phyloP scores from a whole-genome alignment of 805 yeast genomes.

The Hanseniaspora pseudoguilliermondii region DNA sequence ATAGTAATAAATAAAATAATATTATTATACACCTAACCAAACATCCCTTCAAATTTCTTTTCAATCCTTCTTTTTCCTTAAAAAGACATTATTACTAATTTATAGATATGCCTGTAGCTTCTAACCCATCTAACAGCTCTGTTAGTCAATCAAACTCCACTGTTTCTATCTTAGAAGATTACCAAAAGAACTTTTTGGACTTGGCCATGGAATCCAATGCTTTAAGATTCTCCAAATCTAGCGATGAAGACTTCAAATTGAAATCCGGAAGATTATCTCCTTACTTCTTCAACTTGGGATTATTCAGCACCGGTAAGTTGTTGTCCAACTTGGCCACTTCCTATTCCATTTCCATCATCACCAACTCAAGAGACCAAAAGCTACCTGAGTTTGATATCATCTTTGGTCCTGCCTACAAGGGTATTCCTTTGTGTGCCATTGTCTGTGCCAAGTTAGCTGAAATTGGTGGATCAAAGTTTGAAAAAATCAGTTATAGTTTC shows the following conservation, averaged over 20 bases:
- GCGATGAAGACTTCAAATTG: constrained; percentile 62
- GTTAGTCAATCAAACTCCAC: neutral
- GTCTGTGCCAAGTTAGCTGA: constrained; percentile 88
- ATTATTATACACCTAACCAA: neutral
- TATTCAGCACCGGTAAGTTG: constrained; percentile 67
- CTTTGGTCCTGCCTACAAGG: constrained; percentile 97
- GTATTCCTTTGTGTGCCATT: constrained; percentile 87
- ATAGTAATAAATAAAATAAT: neutral
- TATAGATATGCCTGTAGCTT: neutral
- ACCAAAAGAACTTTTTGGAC: constrained; percentile 59
- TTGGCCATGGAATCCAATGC: constrained; percentile 74
- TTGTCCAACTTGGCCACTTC: constrained; percentile 74
- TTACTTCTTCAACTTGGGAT: constrained; percentile 88
- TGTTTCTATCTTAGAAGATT: constrained; percentile 30
- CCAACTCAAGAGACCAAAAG: constrained; percentile 31
- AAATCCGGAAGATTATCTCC: constrained; percentile 93
- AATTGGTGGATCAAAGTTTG: constrained; percentile 67
- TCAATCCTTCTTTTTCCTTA: no score
- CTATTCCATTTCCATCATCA: constrained; percentile 75
- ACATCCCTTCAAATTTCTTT: no score
- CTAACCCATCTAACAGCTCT: neutral
- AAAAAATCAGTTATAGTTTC: constrained; percentile 72
- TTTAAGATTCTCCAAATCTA: constrained; percentile 41
- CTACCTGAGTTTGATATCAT: constrained; percentile 78
- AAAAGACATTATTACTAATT: neutral